Conservation (phyloP, 2,329 filamentous ascomycete species). For the Decorospora gaudefroyi region DNA sequence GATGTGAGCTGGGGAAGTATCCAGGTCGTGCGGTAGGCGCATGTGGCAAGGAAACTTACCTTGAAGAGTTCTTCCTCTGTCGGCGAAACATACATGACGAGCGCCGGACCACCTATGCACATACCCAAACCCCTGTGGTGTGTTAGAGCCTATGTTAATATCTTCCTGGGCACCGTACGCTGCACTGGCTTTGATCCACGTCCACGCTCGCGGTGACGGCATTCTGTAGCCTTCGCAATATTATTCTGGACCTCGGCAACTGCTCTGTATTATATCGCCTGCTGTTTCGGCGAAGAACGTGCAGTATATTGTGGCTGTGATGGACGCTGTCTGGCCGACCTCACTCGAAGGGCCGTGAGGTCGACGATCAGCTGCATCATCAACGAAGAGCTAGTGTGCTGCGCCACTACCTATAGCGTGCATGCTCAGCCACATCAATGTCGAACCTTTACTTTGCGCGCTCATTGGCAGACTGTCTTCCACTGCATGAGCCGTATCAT, state of each 20-base stretch:
- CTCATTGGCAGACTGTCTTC: constrained; percentile 6
- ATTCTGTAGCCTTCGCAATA: constrained; percentile 21
- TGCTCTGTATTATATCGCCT: not conserved
- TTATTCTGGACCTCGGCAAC: not conserved
- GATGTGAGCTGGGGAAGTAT: constrained; percentile 9
- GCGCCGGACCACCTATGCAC: constrained; percentile 80
- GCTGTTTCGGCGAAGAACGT: not conserved
- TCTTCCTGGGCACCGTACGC: constrained; percentile 30
- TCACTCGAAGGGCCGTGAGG: constrained; percentile 12
- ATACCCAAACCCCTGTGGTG: constrained; percentile 67
- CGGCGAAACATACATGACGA: constrained; percentile 79
- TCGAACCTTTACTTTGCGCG: not conserved
- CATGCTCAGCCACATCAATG: constrained; percentile 2
- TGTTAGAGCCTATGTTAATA: constrained; percentile 26
- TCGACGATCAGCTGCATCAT: constrained; percentile 9
- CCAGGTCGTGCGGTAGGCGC: constrained; percentile 5
- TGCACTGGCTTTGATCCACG: constrained; percentile 44
- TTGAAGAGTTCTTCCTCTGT: constrained; percentile 89
- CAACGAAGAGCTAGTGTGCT: constrained; percentile 7
- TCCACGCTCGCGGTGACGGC: constrained; percentile 34
- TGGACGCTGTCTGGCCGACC: constrained; percentile 5
- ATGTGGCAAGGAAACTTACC: constrained; percentile 42
- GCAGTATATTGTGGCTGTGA: constrained; percentile 1
- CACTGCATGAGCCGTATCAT: constrained; percentile 15
- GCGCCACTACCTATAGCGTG: not conserved